Percentiles rank a stretch among this genome's conserved stretches.
phyloP scores from a whole-genome alignment of 371 early-diverging fungal genomes.

The Mucor mucedo region DNA sequence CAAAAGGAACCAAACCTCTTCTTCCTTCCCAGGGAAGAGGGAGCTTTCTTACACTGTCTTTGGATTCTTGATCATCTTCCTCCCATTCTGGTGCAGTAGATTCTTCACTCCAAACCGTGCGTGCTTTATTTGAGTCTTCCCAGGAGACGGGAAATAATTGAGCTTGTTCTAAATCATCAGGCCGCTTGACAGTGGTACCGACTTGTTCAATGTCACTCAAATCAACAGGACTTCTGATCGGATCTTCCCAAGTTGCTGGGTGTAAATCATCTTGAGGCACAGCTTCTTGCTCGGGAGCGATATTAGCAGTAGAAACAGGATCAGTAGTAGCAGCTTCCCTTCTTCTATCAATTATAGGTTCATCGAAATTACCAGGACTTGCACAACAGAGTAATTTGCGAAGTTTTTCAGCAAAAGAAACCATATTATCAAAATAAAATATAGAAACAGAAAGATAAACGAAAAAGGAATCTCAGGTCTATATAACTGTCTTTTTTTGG shows the following conservation, averaged over 20 bases:
- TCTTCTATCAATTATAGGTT: no score
- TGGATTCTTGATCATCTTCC: no score
- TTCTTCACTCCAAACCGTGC: neutral
- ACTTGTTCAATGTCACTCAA: neutral
- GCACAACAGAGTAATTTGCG: no score
- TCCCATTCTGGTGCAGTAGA: neutral
- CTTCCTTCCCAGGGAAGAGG: slow-evolving; percentile 2
- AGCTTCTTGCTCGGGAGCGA: neutral
- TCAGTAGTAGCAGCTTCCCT: no score
- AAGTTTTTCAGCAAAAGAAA: no score
- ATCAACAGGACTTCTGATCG: neutral
- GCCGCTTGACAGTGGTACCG: neutral
- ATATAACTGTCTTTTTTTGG: no score
- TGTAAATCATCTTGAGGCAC: neutral
- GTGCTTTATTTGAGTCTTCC: neutral
- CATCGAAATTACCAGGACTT: no score
- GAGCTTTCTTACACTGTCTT: neutral
- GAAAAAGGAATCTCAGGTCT: no score
- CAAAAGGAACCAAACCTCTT: neutral
- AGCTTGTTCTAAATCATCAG: neutral
- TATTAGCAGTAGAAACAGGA: no score
- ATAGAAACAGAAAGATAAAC: no score
- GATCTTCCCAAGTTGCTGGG: neutral
- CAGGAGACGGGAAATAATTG: neutral
- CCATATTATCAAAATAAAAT: no score